Evolutionary conservation across 257 asterid genomes (phyloP), one percentile per base, ranked within the genome.

Genomic region (Paulownia fortunei): DNA sequence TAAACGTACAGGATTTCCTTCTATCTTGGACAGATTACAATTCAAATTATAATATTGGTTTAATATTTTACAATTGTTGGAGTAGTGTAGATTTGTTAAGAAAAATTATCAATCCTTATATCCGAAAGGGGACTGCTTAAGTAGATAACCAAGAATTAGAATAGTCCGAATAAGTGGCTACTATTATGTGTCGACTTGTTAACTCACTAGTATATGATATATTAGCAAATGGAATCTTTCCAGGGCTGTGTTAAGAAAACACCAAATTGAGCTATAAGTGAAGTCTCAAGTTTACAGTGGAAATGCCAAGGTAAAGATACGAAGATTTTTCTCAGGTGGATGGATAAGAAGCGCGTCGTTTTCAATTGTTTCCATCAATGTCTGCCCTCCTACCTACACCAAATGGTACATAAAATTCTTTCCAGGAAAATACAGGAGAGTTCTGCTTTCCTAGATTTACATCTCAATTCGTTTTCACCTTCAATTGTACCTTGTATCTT

Each of bases 261-360:
- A 10, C 37, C 26, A 44, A 30, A 77, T 24, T 6, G 7, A 68
- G 13, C n/a, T 32, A 69, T 1, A n/a, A 66, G 10, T 13, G 6
- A 27, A 39, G 27, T 72, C n/a, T 24, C 42, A 36, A 32, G 51
- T 3, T 49, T 61, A 3, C 27, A 27, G n/a, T 39, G 69, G 13
- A 70, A 71, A 30, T 54, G 18, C 26, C 18, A 13, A 8, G 3
- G n/a, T n/a, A n/a, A n/a, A 68, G 2, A 39, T 32, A 37, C 18
- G 13, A 44, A 37, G 19, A 36, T 24, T n/a, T n/a, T n/a, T n/a
- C 23, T 30, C 39, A 62, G 36, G 77, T 62, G 66, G 58, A 74
- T 69, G 82, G 87, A 83, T 83, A 83, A 83, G 87, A 80, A 76
- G 84, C 34, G 19, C 49, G 13, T 80, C 84, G 23, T 67, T 67